These are phyloP conservation scores for Plasmodium sp. DNA, from an alignment of 169 alveolate genomes.

Conservation along the genomic window DNA sequence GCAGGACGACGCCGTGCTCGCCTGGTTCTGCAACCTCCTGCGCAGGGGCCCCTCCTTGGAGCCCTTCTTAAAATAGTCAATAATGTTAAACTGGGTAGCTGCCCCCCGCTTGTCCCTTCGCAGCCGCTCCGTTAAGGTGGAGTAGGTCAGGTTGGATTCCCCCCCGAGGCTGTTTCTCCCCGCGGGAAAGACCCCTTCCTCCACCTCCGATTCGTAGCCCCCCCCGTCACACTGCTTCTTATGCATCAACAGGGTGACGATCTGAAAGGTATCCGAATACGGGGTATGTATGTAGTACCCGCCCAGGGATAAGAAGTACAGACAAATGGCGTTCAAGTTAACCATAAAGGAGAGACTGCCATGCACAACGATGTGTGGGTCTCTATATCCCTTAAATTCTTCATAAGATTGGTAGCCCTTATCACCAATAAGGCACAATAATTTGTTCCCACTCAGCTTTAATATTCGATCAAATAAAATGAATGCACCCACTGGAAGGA, in stretches of 20 bases:
- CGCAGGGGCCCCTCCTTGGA: background rate
- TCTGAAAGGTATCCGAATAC: constrained; percentile 87
- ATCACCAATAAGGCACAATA: constrained; percentile 86
- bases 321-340: constrained; percentile 85
- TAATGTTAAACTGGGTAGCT: background rate
- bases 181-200: background rate
- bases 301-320: constrained; percentile 82
- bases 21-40: background rate
- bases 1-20: background rate
- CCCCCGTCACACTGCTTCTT: background rate
- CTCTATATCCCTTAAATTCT: constrained; percentile 84
- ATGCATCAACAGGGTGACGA: constrained; percentile 78
- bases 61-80: constrained; percentile 8
- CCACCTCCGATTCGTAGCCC: background rate
- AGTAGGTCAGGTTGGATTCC: background rate
- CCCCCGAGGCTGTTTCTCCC: background rate
- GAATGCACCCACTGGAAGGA: constrained; percentile 86
- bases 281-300: constrained; percentile 86
- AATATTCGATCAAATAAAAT: constrained; percentile 78
- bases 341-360: constrained; percentile 90
- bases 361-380: constrained; percentile 89
- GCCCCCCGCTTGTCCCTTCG: background rate
- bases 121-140: background rate
- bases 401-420: constrained; percentile 88
- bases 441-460: constrained; percentile 78